Evolutionary conservation across 2,329 filamentous ascomycete genomes (phyloP).

Genomic region (Aspergillus thermomutatus): DNA sequence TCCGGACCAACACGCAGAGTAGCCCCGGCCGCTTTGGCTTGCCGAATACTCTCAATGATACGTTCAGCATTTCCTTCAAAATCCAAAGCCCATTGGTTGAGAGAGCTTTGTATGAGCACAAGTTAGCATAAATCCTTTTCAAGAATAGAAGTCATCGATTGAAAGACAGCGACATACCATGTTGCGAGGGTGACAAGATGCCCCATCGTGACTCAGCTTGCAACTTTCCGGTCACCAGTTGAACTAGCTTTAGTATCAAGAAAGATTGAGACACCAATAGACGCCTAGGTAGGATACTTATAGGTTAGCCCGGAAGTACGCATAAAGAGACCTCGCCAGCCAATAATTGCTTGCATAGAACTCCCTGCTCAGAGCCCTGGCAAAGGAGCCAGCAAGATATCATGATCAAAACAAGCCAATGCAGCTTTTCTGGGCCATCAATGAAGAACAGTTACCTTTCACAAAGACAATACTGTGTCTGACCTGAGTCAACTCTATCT

Average conservation of each 20-base stretch:
- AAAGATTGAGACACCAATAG: background rate
- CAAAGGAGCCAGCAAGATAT: background rate
- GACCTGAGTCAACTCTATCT: background rate
- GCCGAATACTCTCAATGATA: conserved; percentile 60
- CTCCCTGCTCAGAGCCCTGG: background rate
- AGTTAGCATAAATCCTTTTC: conserved; percentile 6
- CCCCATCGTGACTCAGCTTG: conserved; percentile 28
- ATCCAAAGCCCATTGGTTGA: conserved; percentile 55
- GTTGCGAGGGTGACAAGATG: conserved; percentile 45
- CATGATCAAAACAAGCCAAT: background rate
- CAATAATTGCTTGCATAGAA: background rate
- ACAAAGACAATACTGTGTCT: background rate
- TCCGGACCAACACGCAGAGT: conserved; percentile 59
- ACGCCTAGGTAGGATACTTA: background rate
- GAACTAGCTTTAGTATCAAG: background rate
- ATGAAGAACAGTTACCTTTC: background rate
- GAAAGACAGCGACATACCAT: conserved; percentile 25
- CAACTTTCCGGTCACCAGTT: background rate
- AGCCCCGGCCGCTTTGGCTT: conserved; percentile 61
- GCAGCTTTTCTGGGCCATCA: background rate
- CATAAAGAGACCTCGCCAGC: background rate
- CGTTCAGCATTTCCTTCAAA: conserved; percentile 62
- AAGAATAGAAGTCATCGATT: background rate
- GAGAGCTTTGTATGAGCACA: conserved; percentile 20
- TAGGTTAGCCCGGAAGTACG: background rate